These are phyloP conservation scores for Serendipita indica DNA, from an alignment of 768 basidiomycete species.

Conservation along the genomic window DNA sequence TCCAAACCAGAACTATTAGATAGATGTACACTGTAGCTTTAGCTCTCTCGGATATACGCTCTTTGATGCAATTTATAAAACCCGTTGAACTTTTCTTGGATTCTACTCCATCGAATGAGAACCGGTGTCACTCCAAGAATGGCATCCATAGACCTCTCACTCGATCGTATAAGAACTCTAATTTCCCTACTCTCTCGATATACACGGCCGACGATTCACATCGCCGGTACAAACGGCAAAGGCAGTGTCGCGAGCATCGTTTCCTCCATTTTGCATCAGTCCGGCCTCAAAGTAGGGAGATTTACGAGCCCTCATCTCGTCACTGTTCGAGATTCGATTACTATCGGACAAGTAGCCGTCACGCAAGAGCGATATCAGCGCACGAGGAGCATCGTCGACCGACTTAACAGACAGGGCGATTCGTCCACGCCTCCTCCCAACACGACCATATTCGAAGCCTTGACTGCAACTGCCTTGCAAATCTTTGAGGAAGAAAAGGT, in stretches of 20 bases:
- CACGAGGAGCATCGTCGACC: slow-evolving; percentile 35
- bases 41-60: not conserved
- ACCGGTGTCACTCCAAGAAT: not conserved
- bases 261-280: slow-evolving; percentile 51
- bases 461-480: slow-evolving; percentile 65
- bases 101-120: not conserved
- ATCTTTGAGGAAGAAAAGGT: slow-evolving; percentile 56
- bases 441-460: slow-evolving; percentile 68
- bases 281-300: slow-evolving; percentile 49
- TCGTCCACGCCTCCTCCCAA: slow-evolving; percentile 12
- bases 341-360: slow-evolving; percentile 45
- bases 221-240: slow-evolving; percentile 95
- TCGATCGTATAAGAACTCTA: slow-evolving; percentile 42
- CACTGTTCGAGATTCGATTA: slow-evolving; percentile 59
- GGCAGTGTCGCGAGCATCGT: slow-evolving; percentile 80
- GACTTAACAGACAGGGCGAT: slow-evolving; percentile 29
- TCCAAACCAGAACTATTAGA: not conserved
- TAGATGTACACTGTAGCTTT: not conserved
- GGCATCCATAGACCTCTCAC: slow-evolving; percentile 43
- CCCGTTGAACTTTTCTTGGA: no score
- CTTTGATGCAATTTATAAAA: no score
- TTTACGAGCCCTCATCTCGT: slow-evolving; percentile 92
- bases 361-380: slow-evolving; percentile 31
- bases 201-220: slow-evolving; percentile 70
- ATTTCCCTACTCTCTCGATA: slow-evolving; percentile 43